Conservation (phyloP, 2,329 filamentous ascomycete genomes). For the Lasiodiplodia hormozganensis region DNA sequence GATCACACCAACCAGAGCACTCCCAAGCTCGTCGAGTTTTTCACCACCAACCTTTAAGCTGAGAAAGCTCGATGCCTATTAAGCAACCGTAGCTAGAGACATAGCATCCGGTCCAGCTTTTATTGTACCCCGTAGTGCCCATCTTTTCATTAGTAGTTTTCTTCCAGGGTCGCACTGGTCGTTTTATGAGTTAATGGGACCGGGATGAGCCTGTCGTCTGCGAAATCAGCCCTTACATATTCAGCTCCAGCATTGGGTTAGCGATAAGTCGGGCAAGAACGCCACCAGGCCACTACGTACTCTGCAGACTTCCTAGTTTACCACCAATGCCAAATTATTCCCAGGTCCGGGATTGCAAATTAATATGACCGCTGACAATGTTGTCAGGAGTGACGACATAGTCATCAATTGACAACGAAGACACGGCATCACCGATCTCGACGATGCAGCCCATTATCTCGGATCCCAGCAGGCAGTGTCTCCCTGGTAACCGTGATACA, state of each 20-base stretch:
- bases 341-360: neutral
- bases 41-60: too few relatives aligned
- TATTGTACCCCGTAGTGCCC: too few relatives aligned
- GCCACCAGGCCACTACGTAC: neutral
- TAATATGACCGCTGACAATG: slow-evolving; percentile 20
- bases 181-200: slow-evolving; percentile 1
- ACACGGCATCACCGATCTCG: slow-evolving; percentile 29
- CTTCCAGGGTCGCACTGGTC: neutral
- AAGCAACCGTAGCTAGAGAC: too few relatives aligned
- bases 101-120: too few relatives aligned
- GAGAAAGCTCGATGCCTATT: too few relatives aligned
- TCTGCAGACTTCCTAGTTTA: neutral
- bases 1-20: slow-evolving; percentile 32
- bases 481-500: slow-evolving; percentile 37
- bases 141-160: neutral
- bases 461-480: neutral
- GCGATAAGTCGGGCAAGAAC: too few relatives aligned
- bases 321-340: neutral
- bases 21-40: slow-evolving; percentile 25
- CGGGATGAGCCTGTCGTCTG: slow-evolving; percentile 24
- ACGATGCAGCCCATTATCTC: slow-evolving; percentile 31
- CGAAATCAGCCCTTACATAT: slow-evolving; percentile 29
- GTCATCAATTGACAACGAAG: slow-evolving; percentile 27
- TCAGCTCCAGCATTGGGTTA: slow-evolving; percentile 13
- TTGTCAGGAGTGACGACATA: slow-evolving; percentile 30